These are phyloP conservation scores for Raphanus sativus DNA, from an alignment of 345 rosid genomes.

Conservation along the genomic window DNA sequence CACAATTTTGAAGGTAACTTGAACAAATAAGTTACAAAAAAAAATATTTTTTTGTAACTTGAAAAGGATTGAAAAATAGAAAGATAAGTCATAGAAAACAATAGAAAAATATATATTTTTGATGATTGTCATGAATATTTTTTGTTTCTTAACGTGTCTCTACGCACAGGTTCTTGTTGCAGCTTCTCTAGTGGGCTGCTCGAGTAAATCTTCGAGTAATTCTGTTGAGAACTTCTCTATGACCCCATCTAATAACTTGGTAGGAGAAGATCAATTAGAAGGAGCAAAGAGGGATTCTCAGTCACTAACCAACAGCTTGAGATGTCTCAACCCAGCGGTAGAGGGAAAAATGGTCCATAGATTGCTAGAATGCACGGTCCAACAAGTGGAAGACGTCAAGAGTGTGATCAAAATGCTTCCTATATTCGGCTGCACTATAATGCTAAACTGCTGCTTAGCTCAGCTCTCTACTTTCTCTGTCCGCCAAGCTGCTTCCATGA, in stretches of 20 bases:
- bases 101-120: neutral
- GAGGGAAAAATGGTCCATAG: conserved; percentile 32
- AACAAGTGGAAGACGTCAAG: conserved; percentile 74
- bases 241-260: conserved; percentile 23
- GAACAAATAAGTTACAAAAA: neutral
- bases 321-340: conserved; percentile 50
- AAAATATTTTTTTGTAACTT: neutral
- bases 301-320: conserved; percentile 43
- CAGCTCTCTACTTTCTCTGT: conserved; percentile 79
- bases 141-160: neutral
- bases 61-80: neutral
- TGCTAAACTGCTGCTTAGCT: conserved; percentile 81
- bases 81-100: neutral
- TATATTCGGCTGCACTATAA: conserved; percentile 69
- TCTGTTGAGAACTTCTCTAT: neutral
- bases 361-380: conserved; percentile 49
- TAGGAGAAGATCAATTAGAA: conserved; percentile 23
- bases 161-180: conserved; percentile 59
- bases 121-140: neutral
- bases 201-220: conserved; percentile 12
- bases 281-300: conserved; percentile 10
- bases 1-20: conserved; percentile 65
- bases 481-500: conserved; percentile 79
- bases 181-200: conserved; percentile 42
- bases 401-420: conserved; percentile 63